Evolutionary conservation across 2,329 filamentous ascomycete species (phyloP).

Genomic region (Ophiostoma sp.): DNA sequence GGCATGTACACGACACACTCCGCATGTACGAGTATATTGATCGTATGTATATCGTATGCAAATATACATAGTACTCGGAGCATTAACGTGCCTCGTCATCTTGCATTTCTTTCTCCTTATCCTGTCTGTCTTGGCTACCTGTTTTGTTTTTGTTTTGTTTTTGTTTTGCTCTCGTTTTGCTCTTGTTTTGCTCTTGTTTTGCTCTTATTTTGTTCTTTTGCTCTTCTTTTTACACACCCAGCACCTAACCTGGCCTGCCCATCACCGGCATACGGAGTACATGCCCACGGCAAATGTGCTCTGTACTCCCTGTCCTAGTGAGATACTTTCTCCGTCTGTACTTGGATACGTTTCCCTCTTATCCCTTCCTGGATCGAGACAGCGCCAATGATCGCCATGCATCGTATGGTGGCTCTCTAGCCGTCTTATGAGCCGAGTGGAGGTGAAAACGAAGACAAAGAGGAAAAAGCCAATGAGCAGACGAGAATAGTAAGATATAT

Average conservation of each 20-base stretch:
- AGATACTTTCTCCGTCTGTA: background rate
- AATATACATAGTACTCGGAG: background rate
- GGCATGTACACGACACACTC: background rate
- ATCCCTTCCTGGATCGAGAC: background rate
- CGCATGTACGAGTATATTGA: no score
- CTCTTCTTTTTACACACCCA: background rate
- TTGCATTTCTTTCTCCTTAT: background rate
- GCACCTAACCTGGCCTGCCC: background rate
- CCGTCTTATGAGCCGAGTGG: conserved; percentile 1
- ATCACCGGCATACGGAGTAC: background rate
- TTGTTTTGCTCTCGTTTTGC: no score
- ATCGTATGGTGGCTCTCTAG: conserved; percentile 5
- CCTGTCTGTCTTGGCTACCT: background rate
- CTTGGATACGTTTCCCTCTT: background rate
- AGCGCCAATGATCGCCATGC: conserved; percentile 14
- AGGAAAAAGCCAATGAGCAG: background rate
- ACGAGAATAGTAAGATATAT: no score
- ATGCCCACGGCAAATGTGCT: conserved; percentile 6
- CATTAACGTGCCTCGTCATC: background rate
- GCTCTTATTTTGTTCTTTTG: background rate
- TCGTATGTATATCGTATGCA: background rate
- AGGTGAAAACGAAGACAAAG: background rate
- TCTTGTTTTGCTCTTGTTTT: no score
- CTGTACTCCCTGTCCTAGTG: background rate
- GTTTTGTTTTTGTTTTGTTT: no score